Evolutionary conservation across 106 monocot species (phyloP).

Genomic region (Platanthera guangdongensis): DNA sequence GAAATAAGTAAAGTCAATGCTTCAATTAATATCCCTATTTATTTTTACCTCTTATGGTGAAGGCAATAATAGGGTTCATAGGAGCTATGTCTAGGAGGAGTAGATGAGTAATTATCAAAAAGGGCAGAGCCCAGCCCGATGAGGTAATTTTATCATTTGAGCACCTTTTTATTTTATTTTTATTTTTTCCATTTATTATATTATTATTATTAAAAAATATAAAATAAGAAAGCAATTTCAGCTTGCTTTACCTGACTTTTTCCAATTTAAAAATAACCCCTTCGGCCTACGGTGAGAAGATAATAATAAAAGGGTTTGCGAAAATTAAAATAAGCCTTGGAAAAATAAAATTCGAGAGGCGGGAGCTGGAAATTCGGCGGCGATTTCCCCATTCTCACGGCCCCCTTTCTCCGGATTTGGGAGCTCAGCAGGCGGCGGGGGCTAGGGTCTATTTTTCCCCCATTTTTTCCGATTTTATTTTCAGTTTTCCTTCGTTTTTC

Average conservation of each 20-base stretch:
- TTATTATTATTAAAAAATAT: too few relatives aligned
- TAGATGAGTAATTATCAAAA: neutral
- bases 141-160: neutral
- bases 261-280: neutral
- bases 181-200: neutral
- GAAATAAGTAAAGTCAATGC: too few relatives aligned
- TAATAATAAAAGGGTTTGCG: neutral
- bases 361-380: neutral
- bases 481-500: neutral
- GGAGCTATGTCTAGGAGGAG: neutral
- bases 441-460: slow-evolving; percentile 4
- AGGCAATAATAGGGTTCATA: too few relatives aligned
- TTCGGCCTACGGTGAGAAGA: neutral
- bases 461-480: neutral
- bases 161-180: neutral
- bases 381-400: neutral
- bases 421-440: neutral
- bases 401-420: neutral
- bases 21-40: too few relatives aligned
- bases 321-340: neutral
- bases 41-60: too few relatives aligned
- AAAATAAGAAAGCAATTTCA: neutral
- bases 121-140: neutral
- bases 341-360: neutral
- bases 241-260: neutral